A percentile compares a stretch with the other conserved stretches of the same genome.
Evolutionary conservation across 2,329 filamentous ascomycete genomes (phyloP).

Genomic region (Clarireedia hainanense): DNA sequence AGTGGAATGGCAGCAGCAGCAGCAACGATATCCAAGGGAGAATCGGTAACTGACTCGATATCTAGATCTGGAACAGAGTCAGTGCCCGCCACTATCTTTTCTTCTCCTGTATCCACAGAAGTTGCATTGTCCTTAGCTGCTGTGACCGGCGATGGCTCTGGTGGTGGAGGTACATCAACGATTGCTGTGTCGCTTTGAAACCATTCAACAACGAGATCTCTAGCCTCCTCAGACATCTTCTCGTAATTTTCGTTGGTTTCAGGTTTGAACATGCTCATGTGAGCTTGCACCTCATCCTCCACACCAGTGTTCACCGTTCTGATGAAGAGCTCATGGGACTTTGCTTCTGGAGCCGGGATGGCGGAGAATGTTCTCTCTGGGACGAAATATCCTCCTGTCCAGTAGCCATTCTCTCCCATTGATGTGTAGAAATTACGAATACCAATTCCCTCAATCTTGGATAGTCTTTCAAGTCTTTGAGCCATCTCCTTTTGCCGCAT

Average conservation of each 20-base stretch:
- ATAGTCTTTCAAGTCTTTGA: slow-evolving; percentile 56
- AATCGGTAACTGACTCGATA: background rate
- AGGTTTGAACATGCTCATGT: slow-evolving; percentile 24
- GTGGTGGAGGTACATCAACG: slow-evolving; percentile 1
- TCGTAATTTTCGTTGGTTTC: slow-evolving; percentile 21
- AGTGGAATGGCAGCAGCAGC: slow-evolving; percentile 3
- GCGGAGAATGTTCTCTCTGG: slow-evolving; percentile 75
- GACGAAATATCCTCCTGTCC: slow-evolving; percentile 51
- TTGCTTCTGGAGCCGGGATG: slow-evolving; percentile 38
- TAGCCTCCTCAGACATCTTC: slow-evolving; percentile 13
- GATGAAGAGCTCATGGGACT: slow-evolving; percentile 12
- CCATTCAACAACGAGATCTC: slow-evolving; percentile 16
- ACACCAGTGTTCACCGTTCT: slow-evolving; percentile 19
- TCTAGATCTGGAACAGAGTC: background rate
- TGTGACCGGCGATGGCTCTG: background rate
- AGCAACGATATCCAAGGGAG: slow-evolving; percentile 5
- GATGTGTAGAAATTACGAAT: slow-evolving; percentile 71
- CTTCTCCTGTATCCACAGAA: background rate
- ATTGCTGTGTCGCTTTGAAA: background rate
- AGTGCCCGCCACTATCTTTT: background rate
- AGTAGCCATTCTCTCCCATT: slow-evolving; percentile 62
- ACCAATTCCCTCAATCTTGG: slow-evolving; percentile 53
- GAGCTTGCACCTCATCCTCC: slow-evolving; percentile 22
- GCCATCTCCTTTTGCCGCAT: slow-evolving; percentile 66
- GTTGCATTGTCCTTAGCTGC: background rate